These are phyloP conservation scores for Amphicarpaea edgeworthii DNA, from an alignment of 306 rosid genomes.

Conservation along the genomic window DNA sequence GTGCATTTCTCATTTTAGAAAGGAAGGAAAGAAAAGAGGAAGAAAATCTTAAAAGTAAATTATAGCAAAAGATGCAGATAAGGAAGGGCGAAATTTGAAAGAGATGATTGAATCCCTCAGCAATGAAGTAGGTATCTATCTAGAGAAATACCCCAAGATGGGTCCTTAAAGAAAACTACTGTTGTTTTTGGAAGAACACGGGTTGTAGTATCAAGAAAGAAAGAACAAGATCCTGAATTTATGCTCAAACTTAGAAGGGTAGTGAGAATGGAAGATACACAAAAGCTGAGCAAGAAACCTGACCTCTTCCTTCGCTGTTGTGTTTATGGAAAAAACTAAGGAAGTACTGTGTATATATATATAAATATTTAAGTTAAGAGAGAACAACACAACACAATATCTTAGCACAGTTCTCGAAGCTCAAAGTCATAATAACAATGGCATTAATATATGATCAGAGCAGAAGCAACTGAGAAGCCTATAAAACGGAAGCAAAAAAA, in stretches of 20 bases:
- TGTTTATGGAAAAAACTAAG: slow-evolving; percentile 70
- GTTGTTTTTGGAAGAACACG: slow-evolving; percentile 46
- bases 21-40: neutral
- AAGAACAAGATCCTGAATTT: slow-evolving; percentile 52
- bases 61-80: slow-evolving; percentile 1
- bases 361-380: slow-evolving; percentile 33
- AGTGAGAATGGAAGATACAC: slow-evolving; percentile 44
- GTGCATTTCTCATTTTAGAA: slow-evolving; percentile 45
- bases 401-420: slow-evolving; percentile 74
- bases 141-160: slow-evolving; percentile 36
- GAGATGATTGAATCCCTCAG: slow-evolving; percentile 15
- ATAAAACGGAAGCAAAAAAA: slow-evolving; percentile 62
- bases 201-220: slow-evolving; percentile 44
- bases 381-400: slow-evolving; percentile 28
- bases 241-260: slow-evolving; percentile 35
- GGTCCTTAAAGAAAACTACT: slow-evolving; percentile 38
- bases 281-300: slow-evolving; percentile 54
- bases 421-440: slow-evolving; percentile 65
- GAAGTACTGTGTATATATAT: slow-evolving; percentile 52
- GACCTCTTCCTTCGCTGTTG: slow-evolving; percentile 41
- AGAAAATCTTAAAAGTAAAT: slow-evolving; percentile 20
- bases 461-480: slow-evolving; percentile 55
- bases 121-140: slow-evolving; percentile 17
- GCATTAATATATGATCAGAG: slow-evolving; percentile 55
- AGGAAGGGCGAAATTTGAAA: slow-evolving; percentile 37